Base-by-base conservation (phyloP, 495 filamentous ascomycete genomes). In the Penicillium antarcticum region DNA sequence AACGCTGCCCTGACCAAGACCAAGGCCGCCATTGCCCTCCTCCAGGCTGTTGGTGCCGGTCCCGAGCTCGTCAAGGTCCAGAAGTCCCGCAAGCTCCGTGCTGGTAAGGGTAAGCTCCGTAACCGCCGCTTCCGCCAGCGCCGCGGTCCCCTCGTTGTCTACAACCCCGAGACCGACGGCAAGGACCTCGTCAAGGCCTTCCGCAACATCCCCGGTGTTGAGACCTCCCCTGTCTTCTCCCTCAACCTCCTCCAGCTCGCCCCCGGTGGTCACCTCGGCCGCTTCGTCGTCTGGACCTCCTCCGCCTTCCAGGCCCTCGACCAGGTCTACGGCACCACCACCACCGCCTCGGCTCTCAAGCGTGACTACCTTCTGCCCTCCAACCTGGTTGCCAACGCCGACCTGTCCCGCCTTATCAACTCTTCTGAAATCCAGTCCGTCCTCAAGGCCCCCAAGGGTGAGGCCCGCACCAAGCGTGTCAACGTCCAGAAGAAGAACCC, bases 401-500 rank as follows among this genome's bases (percentile, higher is more conserved):
- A 98, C 62, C 82, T 98, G 65, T 80, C 82, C 78, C 92, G 92
- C 72, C 83, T 98, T 58, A 98, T 98, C 85, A 98, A 98, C 88
- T 92, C 87, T 63, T 90, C 89, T 62, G 94, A 98, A 82, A 87
- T 97, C 71, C 94, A 98, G 84, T 86, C 83, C 71, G 91, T 97
- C 44, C 82, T 97, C 55, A 82, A 87, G 45, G 87, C 85, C 34
- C 89, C 91, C 63, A 91, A 89, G 81, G 95, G 95, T 58, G 87
- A 88, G 61, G 79, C 91, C 63, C 78, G 82, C 64, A 94, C 91
- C 75, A 97, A 97, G 90, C 88, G 94, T 62, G 77, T 78, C 61
- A 71, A 79, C 65, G 89, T 96, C 51, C 91, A 95, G 83, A 98
- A 98, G 91, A 96, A 96, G 90, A 97, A 98, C 83, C 95, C 94